Evolutionary conservation across 331 rosid genomes (phyloP), one percentile per base, ranked within the genome.

Genomic region (Prunus yedoensis): DNA sequence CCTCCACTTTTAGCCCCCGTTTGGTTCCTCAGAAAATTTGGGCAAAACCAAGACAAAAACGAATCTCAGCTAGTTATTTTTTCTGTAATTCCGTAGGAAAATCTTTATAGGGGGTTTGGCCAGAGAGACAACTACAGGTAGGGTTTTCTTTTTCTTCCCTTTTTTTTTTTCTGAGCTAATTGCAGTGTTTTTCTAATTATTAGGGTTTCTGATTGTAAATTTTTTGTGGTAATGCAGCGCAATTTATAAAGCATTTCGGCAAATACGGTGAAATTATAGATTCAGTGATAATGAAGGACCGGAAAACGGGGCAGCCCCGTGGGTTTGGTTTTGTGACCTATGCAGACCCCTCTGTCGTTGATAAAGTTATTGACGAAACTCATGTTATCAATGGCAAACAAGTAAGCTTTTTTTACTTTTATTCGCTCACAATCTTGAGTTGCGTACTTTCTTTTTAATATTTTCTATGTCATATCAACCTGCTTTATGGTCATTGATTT

Each of bases 71-170:
- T 47, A 65, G 45, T 38, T 35, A 13, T 5, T 47, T 18, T 56
- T n/a, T 27, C 66, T 74, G 71, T 68, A 45, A 82, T 83, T 89
- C 88, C 89, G 97, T 93, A 95, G 99, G 87, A 95, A 95, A 85
- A 95, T 95, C 59, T 95, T 95, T 73, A 89, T 95, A 77, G 99
- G 99, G 61, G 99, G 99, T 83, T 88, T 95, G 87, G 96, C 99
- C 61, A 88, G 97, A 86, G 96, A 89, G 86, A 95, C 99, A 28
- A 95, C 97, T 43, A 78, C 90, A 66, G 96, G 99, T 95, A 83
- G 86, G 91, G 83, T 76, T 81, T 81, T 62, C 2, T 78, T 87
- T 64, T 67, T 62, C n/a, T 38, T 38, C 43, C 41, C 43, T 38
- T 38, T 38, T 57, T 2, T 12, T 38, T 57, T 21, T 21, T 21